phyloP scores from a whole-genome alignment of 352 stramenopile genomes.

The Pythium aquatile region DNA sequence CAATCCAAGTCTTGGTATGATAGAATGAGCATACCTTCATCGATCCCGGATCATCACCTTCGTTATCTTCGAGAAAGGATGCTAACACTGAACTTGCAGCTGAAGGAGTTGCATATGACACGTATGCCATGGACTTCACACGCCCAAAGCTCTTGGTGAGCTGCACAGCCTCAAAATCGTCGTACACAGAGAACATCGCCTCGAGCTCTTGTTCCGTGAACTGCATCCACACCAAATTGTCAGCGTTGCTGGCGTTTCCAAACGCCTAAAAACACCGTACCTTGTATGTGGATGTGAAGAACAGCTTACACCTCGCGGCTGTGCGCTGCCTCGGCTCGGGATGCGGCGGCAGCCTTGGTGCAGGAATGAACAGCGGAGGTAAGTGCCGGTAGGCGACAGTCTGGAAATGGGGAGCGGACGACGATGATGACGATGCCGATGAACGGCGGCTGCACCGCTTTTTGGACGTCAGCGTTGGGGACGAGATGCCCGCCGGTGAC shows the following conservation, averaged over 20 bases:
- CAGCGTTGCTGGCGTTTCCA: background rate
- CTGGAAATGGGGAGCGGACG: background rate
- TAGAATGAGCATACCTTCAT: constrained; percentile 14
- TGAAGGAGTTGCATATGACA: constrained; percentile 53
- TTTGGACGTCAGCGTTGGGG: constrained; percentile 15
- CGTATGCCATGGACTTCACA: constrained; percentile 86
- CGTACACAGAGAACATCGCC: constrained; percentile 81
- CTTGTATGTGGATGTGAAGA: constrained; percentile 77
- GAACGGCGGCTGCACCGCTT: constrained; percentile 24
- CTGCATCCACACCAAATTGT: constrained; percentile 21
- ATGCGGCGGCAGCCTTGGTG: background rate
- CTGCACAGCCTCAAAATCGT: constrained; percentile 67
- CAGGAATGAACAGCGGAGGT: constrained; percentile 12
- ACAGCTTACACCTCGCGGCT: constrained; percentile 38
- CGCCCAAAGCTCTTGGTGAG: constrained; percentile 74
- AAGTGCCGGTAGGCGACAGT: constrained; percentile 1
- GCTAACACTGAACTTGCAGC: constrained; percentile 15
- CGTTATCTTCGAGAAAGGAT: constrained; percentile 31
- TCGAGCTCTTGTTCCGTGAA: constrained; percentile 79
- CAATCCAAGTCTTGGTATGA: background rate
- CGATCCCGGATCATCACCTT: constrained; percentile 19
- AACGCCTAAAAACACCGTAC: constrained; percentile 16
- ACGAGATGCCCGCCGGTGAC: constrained; percentile 21
- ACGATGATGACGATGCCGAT: constrained; percentile 14
- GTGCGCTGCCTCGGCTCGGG: background rate